These are phyloP conservation scores for Acanthamoeba castellanii DNA, from an alignment of 208 protist genomes.

Conservation along the genomic window DNA sequence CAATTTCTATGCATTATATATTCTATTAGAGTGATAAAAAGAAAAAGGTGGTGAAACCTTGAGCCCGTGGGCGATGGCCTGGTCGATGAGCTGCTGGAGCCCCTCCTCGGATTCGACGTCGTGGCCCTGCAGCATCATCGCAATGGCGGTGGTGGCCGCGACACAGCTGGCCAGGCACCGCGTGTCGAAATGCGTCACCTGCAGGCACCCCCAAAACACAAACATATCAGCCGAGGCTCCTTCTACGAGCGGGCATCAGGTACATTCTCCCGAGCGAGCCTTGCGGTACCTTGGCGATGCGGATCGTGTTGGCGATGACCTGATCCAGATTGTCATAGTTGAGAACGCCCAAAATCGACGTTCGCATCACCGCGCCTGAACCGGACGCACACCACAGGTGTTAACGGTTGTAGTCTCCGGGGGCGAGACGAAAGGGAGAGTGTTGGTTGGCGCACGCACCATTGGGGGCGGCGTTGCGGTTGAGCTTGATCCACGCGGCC, in stretches of 20 bases:
- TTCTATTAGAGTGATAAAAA: too few species aligned
- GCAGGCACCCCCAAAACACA: too few species aligned
- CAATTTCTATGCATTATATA: too few species aligned
- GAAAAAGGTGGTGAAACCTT: not conserved
- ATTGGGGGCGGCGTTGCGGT: constrained; percentile 80
- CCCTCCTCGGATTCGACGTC: constrained; percentile 21
- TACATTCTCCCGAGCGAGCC: too few species aligned
- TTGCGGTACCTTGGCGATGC: constrained; percentile 57
- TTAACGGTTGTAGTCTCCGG: too few species aligned
- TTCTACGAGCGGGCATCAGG: too few species aligned
- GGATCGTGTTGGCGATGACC: constrained; percentile 76
- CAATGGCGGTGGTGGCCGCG: constrained; percentile 46
- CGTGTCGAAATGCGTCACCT: constrained; percentile 83
- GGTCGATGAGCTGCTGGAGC: constrained; percentile 58
- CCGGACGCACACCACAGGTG: too few species aligned
- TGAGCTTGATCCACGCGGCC: constrained; percentile 65
- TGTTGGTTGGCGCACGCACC: constrained; percentile 30
- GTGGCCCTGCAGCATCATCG: constrained; percentile 73
- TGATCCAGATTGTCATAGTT: constrained; percentile 47
- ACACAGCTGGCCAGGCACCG: constrained; percentile 78
- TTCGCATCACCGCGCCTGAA: constrained; percentile 80
- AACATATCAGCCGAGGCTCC: too few species aligned
- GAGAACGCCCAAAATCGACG: constrained; percentile 77
- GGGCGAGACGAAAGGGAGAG: too few species aligned
- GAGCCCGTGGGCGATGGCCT: not conserved